These are phyloP conservation scores for Zymoseptoria passerinii DNA, from an alignment of 2,329 filamentous ascomycete species.

Conservation along the genomic window DNA sequence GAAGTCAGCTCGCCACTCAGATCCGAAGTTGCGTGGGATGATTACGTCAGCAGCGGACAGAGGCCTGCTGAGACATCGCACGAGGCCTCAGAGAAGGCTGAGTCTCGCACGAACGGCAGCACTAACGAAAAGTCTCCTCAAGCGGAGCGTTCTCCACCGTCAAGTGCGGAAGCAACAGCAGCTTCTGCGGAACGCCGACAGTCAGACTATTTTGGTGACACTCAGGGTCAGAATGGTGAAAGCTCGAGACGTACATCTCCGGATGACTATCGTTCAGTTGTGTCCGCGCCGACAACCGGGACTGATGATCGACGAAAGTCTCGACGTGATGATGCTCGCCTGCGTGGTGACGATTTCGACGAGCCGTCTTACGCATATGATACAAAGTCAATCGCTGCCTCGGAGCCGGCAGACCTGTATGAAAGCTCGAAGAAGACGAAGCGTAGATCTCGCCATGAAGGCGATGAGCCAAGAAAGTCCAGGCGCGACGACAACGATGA, in stretches of 20 bases:
- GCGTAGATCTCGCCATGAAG: slow-evolving; percentile 34
- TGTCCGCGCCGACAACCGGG: slow-evolving; percentile 24
- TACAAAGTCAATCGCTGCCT: slow-evolving; percentile 33
- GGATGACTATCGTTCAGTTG: slow-evolving; percentile 20
- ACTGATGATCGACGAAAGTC: slow-evolving; percentile 28
- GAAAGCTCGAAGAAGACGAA: slow-evolving; percentile 33
- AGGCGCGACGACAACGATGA: slow-evolving; percentile 34
- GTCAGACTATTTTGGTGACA: slow-evolving; percentile 1
- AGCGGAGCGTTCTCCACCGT: slow-evolving; percentile 9
- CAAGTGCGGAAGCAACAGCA: not conserved
- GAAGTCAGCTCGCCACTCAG: slow-evolving; percentile 37
- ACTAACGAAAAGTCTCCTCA: not conserved
- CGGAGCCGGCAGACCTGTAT: slow-evolving; percentile 34
- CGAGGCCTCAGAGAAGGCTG: not conserved
- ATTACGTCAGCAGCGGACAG: slow-evolving; percentile 31
- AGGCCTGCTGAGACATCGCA: slow-evolving; percentile 2
- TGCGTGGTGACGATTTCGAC: slow-evolving; percentile 30
- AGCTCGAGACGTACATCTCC: slow-evolving; percentile 16
- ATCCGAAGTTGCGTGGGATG: slow-evolving; percentile 38
- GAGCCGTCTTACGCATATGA: slow-evolving; percentile 30
- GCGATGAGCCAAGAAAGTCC: slow-evolving; percentile 20
- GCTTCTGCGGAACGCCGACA: not conserved
- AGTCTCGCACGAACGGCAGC: slow-evolving; percentile 6
- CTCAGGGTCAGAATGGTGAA: slow-evolving; percentile 4
- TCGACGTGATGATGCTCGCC: slow-evolving; percentile 19